Evolutionary conservation across 2,329 filamentous ascomycete species (phyloP).

Genomic region (Colletotrichum kahawae): DNA sequence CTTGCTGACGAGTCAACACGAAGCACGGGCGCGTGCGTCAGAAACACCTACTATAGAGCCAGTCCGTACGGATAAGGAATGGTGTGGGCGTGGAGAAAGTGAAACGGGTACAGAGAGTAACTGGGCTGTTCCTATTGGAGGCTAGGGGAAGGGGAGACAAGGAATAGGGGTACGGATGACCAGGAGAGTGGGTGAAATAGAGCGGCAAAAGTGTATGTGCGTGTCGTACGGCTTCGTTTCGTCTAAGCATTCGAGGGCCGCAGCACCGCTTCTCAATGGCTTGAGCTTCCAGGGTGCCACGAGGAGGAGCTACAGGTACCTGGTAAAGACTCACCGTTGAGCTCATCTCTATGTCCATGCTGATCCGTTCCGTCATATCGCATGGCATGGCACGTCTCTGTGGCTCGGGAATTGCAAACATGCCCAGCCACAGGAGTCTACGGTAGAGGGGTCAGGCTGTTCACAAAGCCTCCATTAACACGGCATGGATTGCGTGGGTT

Average conservation of each 20-base stretch:
- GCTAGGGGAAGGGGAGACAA: not conserved
- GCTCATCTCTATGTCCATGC: not conserved
- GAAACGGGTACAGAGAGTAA: not conserved
- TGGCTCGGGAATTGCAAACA: not conserved
- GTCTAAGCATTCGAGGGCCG: not conserved
- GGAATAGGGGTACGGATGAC: not conserved
- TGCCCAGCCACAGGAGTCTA: not conserved
- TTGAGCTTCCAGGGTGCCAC: not conserved
- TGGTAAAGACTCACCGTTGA: not conserved
- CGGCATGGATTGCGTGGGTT: not conserved
- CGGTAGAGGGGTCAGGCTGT: not conserved
- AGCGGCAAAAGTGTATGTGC: not conserved
- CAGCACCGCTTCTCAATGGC: not conserved
- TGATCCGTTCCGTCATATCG: not conserved
- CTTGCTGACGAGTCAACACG: constrained; percentile 15
- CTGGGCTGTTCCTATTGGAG: not conserved
- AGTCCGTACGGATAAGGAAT: not conserved
- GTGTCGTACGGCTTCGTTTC: not conserved
- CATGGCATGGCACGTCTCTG: not conserved
- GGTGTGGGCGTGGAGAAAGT: not conserved
- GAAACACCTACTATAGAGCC: not conserved
- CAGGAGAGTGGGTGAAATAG: not conserved
- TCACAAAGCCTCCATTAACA: not conserved
- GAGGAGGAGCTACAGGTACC: not conserved
- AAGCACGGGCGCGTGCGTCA: constrained; percentile 8